These are phyloP conservation scores for Stevia rebaudiana DNA, from an alignment of 140 eudicot genomes.

Conservation along the genomic window DNA sequence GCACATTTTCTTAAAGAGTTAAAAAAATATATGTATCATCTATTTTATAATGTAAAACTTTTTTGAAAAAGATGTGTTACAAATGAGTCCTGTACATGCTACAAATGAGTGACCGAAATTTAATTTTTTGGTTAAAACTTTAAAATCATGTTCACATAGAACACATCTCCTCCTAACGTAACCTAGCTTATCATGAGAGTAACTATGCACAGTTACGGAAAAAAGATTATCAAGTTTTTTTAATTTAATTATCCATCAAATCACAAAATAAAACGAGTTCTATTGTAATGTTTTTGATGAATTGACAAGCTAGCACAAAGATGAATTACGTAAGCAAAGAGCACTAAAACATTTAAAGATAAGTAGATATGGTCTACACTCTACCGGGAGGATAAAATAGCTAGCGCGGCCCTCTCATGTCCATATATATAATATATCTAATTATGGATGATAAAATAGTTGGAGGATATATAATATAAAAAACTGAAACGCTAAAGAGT, in stretches of 20 bases:
- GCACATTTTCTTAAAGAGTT: too few relatives aligned
- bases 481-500: too few relatives aligned
- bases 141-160: too few relatives aligned
- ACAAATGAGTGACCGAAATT: too few relatives aligned
- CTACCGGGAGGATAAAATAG: neutral
- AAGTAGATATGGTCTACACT: neutral
- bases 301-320: constrained; percentile 24
- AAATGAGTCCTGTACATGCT: too few relatives aligned
- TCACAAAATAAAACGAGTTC: neutral
- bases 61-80: too few relatives aligned
- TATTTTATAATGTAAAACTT: too few relatives aligned
- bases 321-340: constrained; percentile 16
- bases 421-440: neutral
- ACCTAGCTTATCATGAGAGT: neutral
- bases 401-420: neutral
- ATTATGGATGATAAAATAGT: neutral
- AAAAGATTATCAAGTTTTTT: neutral
- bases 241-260: neutral
- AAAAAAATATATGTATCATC: too few relatives aligned
- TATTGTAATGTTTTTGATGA: neutral
- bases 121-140: too few relatives aligned
- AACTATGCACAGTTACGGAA: neutral
- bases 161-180: too few relatives aligned
- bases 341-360: constrained; percentile 20
- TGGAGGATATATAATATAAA: too few relatives aligned